phyloP scores from a whole-genome alignment of 441 rosid species.

The Gossypium davidsonii region DNA sequence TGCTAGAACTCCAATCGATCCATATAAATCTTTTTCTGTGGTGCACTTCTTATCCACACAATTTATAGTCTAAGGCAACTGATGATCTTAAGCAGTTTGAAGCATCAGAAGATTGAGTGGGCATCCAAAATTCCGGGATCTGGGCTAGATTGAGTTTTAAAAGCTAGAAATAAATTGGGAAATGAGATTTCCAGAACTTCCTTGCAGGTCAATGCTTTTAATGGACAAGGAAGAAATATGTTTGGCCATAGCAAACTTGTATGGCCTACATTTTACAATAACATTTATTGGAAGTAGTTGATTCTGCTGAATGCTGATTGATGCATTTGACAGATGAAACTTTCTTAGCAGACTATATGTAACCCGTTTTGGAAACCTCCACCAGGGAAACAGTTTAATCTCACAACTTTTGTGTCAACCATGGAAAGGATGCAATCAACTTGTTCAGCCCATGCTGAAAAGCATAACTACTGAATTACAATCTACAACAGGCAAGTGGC shows the following conservation, averaged over 20 bases:
- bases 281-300: neutral
- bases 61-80: neutral
- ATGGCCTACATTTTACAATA: neutral
- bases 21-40: neutral
- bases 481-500: neutral
- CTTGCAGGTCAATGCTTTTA: neutral
- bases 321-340: neutral
- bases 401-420: neutral
- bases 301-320: neutral
- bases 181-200: neutral
- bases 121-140: neutral
- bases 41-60: neutral
- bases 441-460: neutral
- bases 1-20: neutral
- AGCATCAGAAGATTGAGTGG: slow-evolving; percentile 1
- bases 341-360: neutral
- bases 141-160: neutral
- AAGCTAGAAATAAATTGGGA: neutral
- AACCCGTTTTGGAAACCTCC: neutral
- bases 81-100: neutral
- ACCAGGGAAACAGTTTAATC: neutral
- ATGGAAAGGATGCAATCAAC: neutral
- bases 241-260: neutral
- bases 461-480: neutral
- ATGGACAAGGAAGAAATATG: neutral